phyloP scores from a whole-genome alignment of 495 filamentous ascomycete species.

The Cryomyces antarcticus region DNA sequence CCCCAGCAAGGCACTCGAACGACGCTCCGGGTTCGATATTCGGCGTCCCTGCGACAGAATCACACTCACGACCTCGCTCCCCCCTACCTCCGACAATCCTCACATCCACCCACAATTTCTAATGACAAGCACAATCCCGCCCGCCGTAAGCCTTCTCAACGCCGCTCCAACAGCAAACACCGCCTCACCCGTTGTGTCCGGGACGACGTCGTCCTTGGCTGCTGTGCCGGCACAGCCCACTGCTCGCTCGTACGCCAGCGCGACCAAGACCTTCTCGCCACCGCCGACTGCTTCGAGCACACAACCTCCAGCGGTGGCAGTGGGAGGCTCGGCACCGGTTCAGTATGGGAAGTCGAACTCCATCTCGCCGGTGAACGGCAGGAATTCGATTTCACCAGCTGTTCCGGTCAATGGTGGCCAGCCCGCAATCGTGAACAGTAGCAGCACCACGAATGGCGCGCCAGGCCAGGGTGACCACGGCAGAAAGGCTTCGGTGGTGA shows the following conservation, averaged over 20 bases:
- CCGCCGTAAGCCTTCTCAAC: slow-evolving; percentile 25
- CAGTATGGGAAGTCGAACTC: slow-evolving; percentile 71
- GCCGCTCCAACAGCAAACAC: slow-evolving; percentile 33
- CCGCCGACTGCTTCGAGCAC: slow-evolving; percentile 54
- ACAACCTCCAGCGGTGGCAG: slow-evolving; percentile 39
- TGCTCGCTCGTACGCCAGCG: slow-evolving; percentile 43
- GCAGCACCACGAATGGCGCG: slow-evolving; percentile 33
- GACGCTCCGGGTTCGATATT: slow-evolving; percentile 27
- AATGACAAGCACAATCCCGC: slow-evolving; percentile 22
- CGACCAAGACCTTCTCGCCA: slow-evolving; percentile 55
- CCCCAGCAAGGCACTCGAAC: slow-evolving; percentile 2
- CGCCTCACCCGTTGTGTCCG: slow-evolving; percentile 37
- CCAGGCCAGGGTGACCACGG: slow-evolving; percentile 43
- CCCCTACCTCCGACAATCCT: not conserved
- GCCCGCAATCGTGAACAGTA: slow-evolving; percentile 43
- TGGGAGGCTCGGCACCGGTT: slow-evolving; percentile 39
- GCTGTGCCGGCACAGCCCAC: slow-evolving; percentile 39
- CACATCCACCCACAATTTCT: slow-evolving; percentile 6
- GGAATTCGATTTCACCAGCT: slow-evolving; percentile 49
- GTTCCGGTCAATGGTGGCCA: slow-evolving; percentile 29
- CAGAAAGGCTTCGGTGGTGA: slow-evolving; percentile 65
- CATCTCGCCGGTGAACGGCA: slow-evolving; percentile 67
- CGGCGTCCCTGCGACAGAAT: slow-evolving; percentile 7
- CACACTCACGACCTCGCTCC: not conserved
- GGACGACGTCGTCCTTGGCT: slow-evolving; percentile 37